Evolutionary conservation across 2,329 filamentous ascomycete genomes (phyloP).

Genomic region (Colletotrichum cordylinicola): DNA sequence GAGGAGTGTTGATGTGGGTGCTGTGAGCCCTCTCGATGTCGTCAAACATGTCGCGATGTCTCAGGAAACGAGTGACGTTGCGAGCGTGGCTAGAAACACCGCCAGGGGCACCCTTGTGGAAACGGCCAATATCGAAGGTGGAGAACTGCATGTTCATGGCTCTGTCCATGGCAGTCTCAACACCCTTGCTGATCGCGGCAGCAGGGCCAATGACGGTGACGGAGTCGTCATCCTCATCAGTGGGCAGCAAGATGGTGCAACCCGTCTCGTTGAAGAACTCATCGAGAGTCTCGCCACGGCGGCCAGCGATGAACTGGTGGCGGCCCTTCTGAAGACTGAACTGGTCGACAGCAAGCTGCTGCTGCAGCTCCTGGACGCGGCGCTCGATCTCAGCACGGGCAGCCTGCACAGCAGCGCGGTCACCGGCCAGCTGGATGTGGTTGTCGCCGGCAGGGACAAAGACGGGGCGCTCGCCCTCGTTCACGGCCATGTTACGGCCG

Average conservation of each 20-base stretch:
- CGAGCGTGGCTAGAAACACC: constrained; percentile 81
- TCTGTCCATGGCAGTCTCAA: constrained; percentile 86
- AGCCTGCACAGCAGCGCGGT: constrained; percentile 81
- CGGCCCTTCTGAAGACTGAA: constrained; percentile 83
- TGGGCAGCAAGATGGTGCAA: constrained; percentile 84
- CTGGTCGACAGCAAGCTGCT: constrained; percentile 78
- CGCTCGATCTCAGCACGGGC: constrained; percentile 83
- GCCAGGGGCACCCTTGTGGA: constrained; percentile 75
- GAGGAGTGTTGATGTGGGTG: constrained; percentile 86
- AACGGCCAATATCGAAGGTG: constrained; percentile 80
- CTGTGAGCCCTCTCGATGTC: constrained; percentile 81
- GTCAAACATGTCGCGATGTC: constrained; percentile 80
- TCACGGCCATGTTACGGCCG: constrained; percentile 8
- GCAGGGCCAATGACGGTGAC: constrained; percentile 85
- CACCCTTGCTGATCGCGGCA: constrained; percentile 74
- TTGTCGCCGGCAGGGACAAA: constrained; percentile 78
- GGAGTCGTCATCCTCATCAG: constrained; percentile 78
- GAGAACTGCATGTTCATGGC: constrained; percentile 87
- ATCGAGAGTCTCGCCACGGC: constrained; percentile 78
- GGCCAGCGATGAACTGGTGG: constrained; percentile 94
- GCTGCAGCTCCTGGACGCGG: constrained; percentile 76
- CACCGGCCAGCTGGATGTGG: constrained; percentile 85
- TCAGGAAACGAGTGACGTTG: constrained; percentile 87
- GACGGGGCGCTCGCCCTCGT: constrained; percentile 65
- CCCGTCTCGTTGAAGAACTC: constrained; percentile 92